These are phyloP conservation scores for Macadamia tetraphylla DNA, from an alignment of 164 flowering plant species.

Conservation along the genomic window DNA sequence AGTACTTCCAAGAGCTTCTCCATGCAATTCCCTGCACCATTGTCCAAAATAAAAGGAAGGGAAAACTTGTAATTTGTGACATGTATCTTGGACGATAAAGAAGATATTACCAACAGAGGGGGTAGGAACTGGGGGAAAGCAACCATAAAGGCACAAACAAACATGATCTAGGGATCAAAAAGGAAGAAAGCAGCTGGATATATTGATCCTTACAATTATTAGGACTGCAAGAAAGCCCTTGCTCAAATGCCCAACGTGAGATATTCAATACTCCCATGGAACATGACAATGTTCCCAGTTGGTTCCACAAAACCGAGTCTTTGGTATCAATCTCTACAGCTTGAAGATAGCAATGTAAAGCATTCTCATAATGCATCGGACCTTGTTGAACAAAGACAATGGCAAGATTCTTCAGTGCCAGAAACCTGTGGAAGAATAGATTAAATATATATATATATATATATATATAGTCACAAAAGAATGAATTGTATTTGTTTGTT, in stretches of 20 bases:
- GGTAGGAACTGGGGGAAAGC: background rate
- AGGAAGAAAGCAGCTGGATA: background rate
- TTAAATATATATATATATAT: background rate
- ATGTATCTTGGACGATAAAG: background rate
- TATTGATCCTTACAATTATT: conserved; percentile 65
- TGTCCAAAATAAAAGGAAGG: conserved; percentile 2
- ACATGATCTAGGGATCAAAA: background rate
- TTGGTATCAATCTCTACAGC: conserved; percentile 94
- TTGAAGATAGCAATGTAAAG: conserved; percentile 84
- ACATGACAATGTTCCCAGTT: conserved; percentile 88
- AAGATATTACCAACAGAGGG: background rate
- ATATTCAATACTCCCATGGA: conserved; percentile 87
- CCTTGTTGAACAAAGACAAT: conserved; percentile 89
- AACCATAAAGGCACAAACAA: background rate
- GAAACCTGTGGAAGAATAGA: conserved; percentile 49
- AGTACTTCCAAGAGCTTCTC: conserved; percentile 97
- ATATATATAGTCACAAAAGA: background rate
- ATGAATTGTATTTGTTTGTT: background rate
- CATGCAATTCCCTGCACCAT: conserved; percentile 95
- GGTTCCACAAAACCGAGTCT: conserved; percentile 96
- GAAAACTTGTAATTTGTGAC: background rate
- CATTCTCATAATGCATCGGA: conserved; percentile 62
- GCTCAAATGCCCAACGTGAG: conserved; percentile 99
- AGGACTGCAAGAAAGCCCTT: conserved; percentile 93
- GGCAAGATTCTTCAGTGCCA: conserved; percentile 91